Percentiles rank a stretch among this genome's conserved stretches.
Evolutionary conservation across 2,329 filamentous ascomycete species (phyloP).

Genomic region (Alternaria triticimaculans): DNA sequence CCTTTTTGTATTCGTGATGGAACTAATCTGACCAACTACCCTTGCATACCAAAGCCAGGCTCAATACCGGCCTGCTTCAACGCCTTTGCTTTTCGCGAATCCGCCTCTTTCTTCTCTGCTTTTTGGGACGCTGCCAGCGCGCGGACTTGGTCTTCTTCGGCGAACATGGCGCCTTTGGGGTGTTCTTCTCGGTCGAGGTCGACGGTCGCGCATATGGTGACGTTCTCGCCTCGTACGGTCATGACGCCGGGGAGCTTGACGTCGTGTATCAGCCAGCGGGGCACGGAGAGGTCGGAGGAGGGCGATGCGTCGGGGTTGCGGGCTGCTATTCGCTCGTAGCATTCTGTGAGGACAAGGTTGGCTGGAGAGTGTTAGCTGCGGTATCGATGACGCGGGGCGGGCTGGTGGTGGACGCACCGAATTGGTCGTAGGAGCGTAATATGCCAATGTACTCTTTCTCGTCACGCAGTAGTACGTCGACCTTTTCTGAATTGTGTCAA

Average conservation of each 20-base stretch:
- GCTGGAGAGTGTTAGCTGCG: conserved; percentile 60
- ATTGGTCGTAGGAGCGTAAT: conserved; percentile 95
- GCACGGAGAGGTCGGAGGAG: conserved; percentile 26
- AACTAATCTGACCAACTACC: neutral
- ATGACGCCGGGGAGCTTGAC: conserved; percentile 84
- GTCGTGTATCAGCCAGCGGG: conserved; percentile 75
- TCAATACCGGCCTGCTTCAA: conserved; percentile 59
- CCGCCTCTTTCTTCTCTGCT: conserved; percentile 68
- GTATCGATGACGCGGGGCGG: neutral
- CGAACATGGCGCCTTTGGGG: conserved; percentile 73
- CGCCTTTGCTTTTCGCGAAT: conserved; percentile 69
- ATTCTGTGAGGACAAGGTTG: conserved; percentile 93
- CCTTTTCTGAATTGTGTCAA: conserved; percentile 73
- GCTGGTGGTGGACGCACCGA: conserved; percentile 65
- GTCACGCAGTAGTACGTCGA: conserved; percentile 88
- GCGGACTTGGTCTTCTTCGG: conserved; percentile 72
- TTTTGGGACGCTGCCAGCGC: conserved; percentile 76
- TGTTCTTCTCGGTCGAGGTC: conserved; percentile 96
- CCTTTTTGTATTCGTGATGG: neutral
- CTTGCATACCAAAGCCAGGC: conserved; percentile 80
- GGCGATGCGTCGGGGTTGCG: conserved; percentile 51
- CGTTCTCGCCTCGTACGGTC: conserved; percentile 93
- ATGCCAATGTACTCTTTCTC: conserved; percentile 94
- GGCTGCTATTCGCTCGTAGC: conserved; percentile 85
- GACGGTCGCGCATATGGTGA: conserved; percentile 93